phyloP scores from a whole-genome alignment of 1,284 basidiomycete genomes.

The Puccinia horiana region DNA sequence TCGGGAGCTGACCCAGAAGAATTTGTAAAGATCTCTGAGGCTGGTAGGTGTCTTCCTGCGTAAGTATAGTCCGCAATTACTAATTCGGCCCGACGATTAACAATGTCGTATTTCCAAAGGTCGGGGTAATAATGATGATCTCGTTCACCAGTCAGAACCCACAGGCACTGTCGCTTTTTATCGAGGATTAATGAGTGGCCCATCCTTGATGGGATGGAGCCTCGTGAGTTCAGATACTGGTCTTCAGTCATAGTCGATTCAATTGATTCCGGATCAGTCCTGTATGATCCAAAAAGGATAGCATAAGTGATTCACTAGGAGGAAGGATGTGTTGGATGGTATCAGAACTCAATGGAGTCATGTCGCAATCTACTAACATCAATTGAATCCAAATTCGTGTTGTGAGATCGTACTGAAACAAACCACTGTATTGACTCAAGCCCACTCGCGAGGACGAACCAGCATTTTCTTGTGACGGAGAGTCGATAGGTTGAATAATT shows the following conservation, averaged over 20 bases:
- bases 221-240: background rate
- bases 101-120: slow-evolving; percentile 34
- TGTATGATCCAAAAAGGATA: background rate
- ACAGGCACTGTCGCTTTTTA: slow-evolving; percentile 41
- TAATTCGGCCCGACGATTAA: background rate
- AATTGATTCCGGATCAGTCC: slow-evolving; percentile 15
- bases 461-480: slow-evolving; percentile 66
- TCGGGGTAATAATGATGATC: slow-evolving; percentile 42
- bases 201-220: slow-evolving; percentile 38
- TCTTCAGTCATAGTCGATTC: background rate
- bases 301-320: background rate
- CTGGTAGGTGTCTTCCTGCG: background rate
- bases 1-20: slow-evolving; percentile 1
- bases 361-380: slow-evolving; percentile 15
- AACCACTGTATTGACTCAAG: slow-evolving; percentile 29
- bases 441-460: slow-evolving; percentile 60
- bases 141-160: slow-evolving; percentile 47
- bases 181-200: slow-evolving; percentile 42
- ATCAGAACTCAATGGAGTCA: background rate
- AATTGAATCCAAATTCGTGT: slow-evolving; percentile 53
- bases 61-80: slow-evolving; percentile 34
- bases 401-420: slow-evolving; percentile 39
- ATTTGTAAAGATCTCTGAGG: background rate
- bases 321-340: background rate
- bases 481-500: slow-evolving; percentile 68